These are phyloP conservation scores for Cordyceps cateniannulata DNA, from an alignment of 2,329 filamentous ascomycete genomes.

Conservation along the genomic window DNA sequence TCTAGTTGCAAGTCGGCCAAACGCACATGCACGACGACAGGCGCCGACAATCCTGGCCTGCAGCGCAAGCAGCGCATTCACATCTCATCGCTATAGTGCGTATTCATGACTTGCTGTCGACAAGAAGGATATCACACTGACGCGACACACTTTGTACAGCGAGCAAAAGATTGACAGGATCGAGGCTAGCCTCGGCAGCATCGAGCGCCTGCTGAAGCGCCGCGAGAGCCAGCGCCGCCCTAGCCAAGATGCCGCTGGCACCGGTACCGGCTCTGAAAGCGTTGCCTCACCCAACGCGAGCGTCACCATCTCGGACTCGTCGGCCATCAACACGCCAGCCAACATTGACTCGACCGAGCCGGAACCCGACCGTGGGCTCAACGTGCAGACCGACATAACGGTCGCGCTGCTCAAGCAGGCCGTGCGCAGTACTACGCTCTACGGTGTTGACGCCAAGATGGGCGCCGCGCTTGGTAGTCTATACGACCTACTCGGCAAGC, in stretches of 20 bases:
- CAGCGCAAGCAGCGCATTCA: constrained; percentile 50
- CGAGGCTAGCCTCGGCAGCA: constrained; percentile 37
- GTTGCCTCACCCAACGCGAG: constrained; percentile 7
- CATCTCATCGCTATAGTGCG: constrained; percentile 56
- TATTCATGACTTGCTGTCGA: constrained; percentile 11
- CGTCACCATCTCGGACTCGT: constrained; percentile 9
- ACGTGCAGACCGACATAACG: constrained; percentile 46
- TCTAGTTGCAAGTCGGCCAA: constrained; percentile 50
- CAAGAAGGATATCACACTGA: background rate
- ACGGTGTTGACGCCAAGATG: constrained; percentile 43
- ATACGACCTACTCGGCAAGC: constrained; percentile 45
- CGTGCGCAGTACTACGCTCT: constrained; percentile 40
- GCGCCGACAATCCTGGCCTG: constrained; percentile 46
- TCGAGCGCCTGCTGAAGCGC: constrained; percentile 35
- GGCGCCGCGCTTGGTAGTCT: constrained; percentile 46
- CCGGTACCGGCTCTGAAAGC: constrained; percentile 29
- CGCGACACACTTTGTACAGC: constrained; percentile 24
- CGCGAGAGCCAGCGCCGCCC: constrained; percentile 27
- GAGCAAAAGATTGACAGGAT: constrained; percentile 48
- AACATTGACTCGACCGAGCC: constrained; percentile 8
- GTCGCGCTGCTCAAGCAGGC: constrained; percentile 48
- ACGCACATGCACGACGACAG: constrained; percentile 49
- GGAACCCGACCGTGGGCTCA: constrained; percentile 35
- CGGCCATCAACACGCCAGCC: constrained; percentile 11
- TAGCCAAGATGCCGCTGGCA: constrained; percentile 32